Evolutionary conservation across 129 eudicot species (phyloP).

Genomic region (Pseudognaphalium luteoalbum): DNA sequence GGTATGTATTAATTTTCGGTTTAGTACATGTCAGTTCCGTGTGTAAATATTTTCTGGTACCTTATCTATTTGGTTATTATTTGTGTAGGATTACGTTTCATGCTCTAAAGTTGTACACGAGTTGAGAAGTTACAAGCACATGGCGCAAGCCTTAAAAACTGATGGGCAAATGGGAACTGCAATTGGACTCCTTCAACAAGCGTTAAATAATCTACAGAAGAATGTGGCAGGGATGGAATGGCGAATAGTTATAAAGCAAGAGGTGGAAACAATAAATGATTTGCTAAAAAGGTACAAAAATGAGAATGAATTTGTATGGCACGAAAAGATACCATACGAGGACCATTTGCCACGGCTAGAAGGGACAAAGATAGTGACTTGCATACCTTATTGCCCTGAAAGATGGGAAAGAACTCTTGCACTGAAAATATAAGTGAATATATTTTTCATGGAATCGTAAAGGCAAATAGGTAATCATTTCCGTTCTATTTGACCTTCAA

Average conservation of each 20-base stretch:
- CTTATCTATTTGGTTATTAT: constrained; percentile 13
- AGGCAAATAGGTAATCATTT: constrained; percentile 14
- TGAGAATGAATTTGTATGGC: constrained; percentile 74
- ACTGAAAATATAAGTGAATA: constrained; percentile 37
- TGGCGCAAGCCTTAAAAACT: constrained; percentile 45
- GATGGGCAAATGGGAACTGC: constrained; percentile 53
- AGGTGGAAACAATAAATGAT: constrained; percentile 34
- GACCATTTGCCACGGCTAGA: constrained; percentile 55
- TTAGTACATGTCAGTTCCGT: not conserved
- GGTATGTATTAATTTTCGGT: constrained; percentile 30
- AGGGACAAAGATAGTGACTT: constrained; percentile 53
- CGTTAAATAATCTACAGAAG: constrained; percentile 35
- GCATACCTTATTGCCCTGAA: constrained; percentile 51
- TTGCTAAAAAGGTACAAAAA: constrained; percentile 48
- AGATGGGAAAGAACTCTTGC: constrained; percentile 52
- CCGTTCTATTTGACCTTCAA: not conserved
- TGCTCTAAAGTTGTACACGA: constrained; percentile 53
- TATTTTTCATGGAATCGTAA: not conserved
- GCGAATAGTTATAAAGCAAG: constrained; percentile 48
- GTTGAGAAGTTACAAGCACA: constrained; percentile 50
- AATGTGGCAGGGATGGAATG: constrained; percentile 51
- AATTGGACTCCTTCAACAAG: constrained; percentile 52
- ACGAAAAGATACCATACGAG: constrained; percentile 48
- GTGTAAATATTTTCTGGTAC: not conserved
- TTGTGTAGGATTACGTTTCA: constrained; percentile 57